Base-by-base conservation (phyloP, 495 filamentous ascomycete species). In the Aspergillus diversus region DNA sequence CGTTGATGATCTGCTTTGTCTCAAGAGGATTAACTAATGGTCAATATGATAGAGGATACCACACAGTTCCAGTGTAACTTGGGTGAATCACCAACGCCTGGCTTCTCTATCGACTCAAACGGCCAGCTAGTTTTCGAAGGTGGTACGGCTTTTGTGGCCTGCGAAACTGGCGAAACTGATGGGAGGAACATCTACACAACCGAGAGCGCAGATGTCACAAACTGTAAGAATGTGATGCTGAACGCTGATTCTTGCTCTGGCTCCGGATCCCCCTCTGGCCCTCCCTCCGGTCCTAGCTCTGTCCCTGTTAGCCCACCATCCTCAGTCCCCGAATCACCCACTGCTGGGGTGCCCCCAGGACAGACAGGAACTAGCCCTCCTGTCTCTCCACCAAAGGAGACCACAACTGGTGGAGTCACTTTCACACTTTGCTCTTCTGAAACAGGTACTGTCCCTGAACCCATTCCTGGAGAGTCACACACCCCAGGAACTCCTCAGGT, bases 1-100 rank as follows among this genome's bases (percentile, higher is more conserved):
- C 55, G 67, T 50, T 70, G 31, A 59, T 5, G 17, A 21, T 57
- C 4, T 53, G 7, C 43, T 27, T 37, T 9, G 46, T 16, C 47
- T 37, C 63, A 9, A 55, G 56, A 39, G 11, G 1, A n/a, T 31
- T 1, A 46, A 17, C 49, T 66, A 59, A 67, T 61, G 37, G 65
- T 66, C 53, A 63, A 55, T 39, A 50, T 57, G 66, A 16, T 57
- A 85, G 81, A 81, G 9, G 77, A 81, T 4, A 86, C 83, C 5
- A 82, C 82, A 13, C 86, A 90, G 63, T 84, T 85, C 51, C 88
- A 90, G 70, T 92, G 89, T 70, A 87, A 90, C 61, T 61, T 72
- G 27, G 85, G 84, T 63, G 78, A 76, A 17, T 61, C 52, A 5
- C 76, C 79, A 16, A 74, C 73, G 48, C 42, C 72, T 7, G 81